Evolutionary conservation across 176 grass and related monocot species (phyloP).

Genomic region (Zea mays): DNA sequence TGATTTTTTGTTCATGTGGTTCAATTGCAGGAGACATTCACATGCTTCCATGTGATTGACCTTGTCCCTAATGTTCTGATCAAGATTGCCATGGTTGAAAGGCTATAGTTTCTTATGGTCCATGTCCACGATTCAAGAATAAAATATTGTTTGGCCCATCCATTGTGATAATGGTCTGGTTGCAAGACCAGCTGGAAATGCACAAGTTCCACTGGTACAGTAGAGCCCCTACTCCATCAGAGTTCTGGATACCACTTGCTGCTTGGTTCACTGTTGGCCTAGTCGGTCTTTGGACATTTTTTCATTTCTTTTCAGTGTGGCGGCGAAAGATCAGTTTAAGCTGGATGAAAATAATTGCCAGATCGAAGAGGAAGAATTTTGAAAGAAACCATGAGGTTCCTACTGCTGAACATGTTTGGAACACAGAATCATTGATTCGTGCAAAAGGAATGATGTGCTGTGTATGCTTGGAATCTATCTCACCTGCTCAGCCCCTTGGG

Average conservation of each 20-base stretch:
- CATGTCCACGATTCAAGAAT: background rate
- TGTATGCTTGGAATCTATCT: slow-evolving; percentile 72
- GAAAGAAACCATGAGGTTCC: slow-evolving; percentile 48
- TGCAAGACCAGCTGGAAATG: slow-evolving; percentile 41
- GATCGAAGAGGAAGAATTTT: slow-evolving; percentile 58
- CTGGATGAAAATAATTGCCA: slow-evolving; percentile 74
- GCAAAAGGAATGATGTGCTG: slow-evolving; percentile 63
- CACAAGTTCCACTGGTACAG: slow-evolving; percentile 18
- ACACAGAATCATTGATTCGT: slow-evolving; percentile 44
- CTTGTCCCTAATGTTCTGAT: slow-evolving; percentile 6
- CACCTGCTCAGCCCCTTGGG: slow-evolving; percentile 43
- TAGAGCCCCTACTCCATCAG: slow-evolving; percentile 31
- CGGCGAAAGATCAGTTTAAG: slow-evolving; percentile 57
- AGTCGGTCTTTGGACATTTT: slow-evolving; percentile 46
- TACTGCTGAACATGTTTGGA: slow-evolving; percentile 68
- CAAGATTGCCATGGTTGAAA: background rate
- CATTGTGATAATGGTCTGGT: slow-evolving; percentile 27
- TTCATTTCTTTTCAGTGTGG: slow-evolving; percentile 55
- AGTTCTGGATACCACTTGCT: slow-evolving; percentile 51
- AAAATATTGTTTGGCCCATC: slow-evolving; percentile 3
- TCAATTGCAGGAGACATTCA: slow-evolving; percentile 20
- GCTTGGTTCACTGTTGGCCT: slow-evolving; percentile 37
- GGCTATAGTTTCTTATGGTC: slow-evolving; percentile 26
- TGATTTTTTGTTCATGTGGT: slow-evolving; percentile 7
- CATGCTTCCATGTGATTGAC: background rate